A percentile compares a stretch with the other conserved stretches of the same genome.
Evolutionary conservation across 2,329 filamentous ascomycete species (phyloP).

Genomic region (Botrytis fragariae): DNA sequence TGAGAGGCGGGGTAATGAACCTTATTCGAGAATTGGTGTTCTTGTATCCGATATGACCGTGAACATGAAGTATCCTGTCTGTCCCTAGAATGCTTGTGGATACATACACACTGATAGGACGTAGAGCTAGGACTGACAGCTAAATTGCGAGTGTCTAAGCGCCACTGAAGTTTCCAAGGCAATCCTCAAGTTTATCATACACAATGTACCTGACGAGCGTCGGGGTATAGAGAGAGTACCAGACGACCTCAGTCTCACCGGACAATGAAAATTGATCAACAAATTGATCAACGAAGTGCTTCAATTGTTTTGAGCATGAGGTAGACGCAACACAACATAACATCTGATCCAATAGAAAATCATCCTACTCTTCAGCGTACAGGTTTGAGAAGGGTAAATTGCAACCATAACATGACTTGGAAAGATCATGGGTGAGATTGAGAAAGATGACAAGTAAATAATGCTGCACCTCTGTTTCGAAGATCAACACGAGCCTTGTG

Average conservation of each 20-base stretch:
- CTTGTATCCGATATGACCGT: background rate
- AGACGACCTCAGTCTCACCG: slow-evolving; percentile 12
- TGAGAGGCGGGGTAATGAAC: slow-evolving; percentile 18
- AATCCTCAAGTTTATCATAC: background rate
- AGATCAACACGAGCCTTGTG: slow-evolving; percentile 18
- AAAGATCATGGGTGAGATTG: slow-evolving; percentile 1
- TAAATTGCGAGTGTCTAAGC: background rate
- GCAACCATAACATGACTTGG: background rate
- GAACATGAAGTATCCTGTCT: background rate
- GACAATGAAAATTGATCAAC: slow-evolving; percentile 13
- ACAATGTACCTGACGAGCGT: slow-evolving; percentile 17
- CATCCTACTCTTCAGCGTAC: background rate
- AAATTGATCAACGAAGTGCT: background rate
- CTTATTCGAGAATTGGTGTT: slow-evolving; percentile 1
- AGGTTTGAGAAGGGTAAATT: background rate
- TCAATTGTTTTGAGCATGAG: slow-evolving; percentile 1
- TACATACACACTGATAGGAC: background rate
- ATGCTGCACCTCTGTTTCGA: slow-evolving; percentile 5
- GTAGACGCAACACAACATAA: background rate
- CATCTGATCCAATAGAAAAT: slow-evolving; percentile 1
- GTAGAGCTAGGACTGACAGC: background rate
- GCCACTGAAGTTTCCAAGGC: background rate
- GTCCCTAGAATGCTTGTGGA: background rate
- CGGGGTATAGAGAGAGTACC: background rate
- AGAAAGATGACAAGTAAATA: background rate